Evolutionary conservation across 1,139 yeast genomes (phyloP).

Genomic region (Pneumocystis wakefieldiae): DNA sequence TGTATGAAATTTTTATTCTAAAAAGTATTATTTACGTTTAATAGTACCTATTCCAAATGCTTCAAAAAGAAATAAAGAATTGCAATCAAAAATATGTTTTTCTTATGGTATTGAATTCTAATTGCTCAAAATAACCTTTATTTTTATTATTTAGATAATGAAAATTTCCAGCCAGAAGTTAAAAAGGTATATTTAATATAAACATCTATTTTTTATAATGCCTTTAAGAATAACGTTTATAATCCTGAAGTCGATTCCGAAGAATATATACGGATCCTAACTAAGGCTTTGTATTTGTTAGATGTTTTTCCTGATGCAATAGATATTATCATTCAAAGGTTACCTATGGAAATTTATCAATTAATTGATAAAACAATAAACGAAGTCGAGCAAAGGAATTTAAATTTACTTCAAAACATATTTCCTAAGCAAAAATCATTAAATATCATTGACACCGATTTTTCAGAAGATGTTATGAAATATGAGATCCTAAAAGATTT

Average conservation of each 20-base stretch:
- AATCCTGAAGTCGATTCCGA: conserved; percentile 37
- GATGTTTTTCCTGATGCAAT: conserved; percentile 50
- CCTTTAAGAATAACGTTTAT: conserved; percentile 16
- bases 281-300: conserved; percentile 46
- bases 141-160: background rate
- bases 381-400: conserved; percentile 34
- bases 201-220: conserved; percentile 6
- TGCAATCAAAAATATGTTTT: conserved; percentile 1
- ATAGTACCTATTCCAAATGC: background rate
- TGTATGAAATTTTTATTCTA: conserved; percentile 31
- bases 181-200: conserved; percentile 10
- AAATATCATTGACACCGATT: background rate
- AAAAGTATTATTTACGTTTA: conserved; percentile 13
- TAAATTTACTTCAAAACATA: background rate
- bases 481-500: conserved; percentile 8
- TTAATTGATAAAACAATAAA: conserved; percentile 49
- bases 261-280: conserved; percentile 39
- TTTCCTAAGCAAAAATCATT: background rate
- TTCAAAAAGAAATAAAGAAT: background rate
- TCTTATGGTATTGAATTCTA: background rate
- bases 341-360: conserved; percentile 35
- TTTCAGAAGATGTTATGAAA: background rate
- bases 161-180: background rate
- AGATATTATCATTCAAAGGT: conserved; percentile 37
- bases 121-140: background rate